Evolutionary conservation across 2,329 filamentous ascomycete genomes (phyloP), one percentile per base, ranked within the genome.

Genomic region (Clonostachys rhizophaga): DNA sequence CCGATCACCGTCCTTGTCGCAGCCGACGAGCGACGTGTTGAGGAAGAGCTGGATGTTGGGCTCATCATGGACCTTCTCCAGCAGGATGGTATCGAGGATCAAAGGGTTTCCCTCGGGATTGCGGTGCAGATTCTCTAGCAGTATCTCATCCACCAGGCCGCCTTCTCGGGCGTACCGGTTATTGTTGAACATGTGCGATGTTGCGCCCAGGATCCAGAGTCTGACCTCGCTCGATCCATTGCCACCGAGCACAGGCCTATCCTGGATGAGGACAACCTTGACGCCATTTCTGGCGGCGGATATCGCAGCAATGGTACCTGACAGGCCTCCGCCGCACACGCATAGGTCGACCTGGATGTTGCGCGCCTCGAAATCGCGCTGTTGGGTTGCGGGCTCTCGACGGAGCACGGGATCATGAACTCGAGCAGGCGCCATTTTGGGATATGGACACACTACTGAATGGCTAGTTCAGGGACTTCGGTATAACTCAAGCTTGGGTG

Each of bases 121-220:
- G 16, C 56, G 49, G 40, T 54, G 52, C 16, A 57, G 42, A 42
- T 58, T 58, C 44, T 58, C 56, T 5, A 58, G 41, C 5, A 57
- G 47, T 20, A 58, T 56, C 50, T 58, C 56, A 30, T 58, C 55
- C 9, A 58, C 52, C 5, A 58, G 45, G 6, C 56, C 56, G 37
- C 56, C 56, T 40, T 58, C 56, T 18, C 56, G 45, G 2, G 55
- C 55, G 36, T 55, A 58, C 2, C 56, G 55, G 44, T 58, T 57
- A 49, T 58, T 58, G 52, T 57, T 57, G 50, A 58, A 58, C 56
- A 58, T 58, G 55, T 58, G 56, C 3, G 54, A 56, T 5, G 56
- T 56, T 1, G 55, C 55, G 17, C 55, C 55, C 11, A 57, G 47
- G 41, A 58, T 58, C 55, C 54, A 58, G 11, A 58, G 46, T 2